These are phyloP conservation scores for Stereocaulon alpinum DNA, from an alignment of 495 filamentous ascomycete genomes.

Conservation along the genomic window DNA sequence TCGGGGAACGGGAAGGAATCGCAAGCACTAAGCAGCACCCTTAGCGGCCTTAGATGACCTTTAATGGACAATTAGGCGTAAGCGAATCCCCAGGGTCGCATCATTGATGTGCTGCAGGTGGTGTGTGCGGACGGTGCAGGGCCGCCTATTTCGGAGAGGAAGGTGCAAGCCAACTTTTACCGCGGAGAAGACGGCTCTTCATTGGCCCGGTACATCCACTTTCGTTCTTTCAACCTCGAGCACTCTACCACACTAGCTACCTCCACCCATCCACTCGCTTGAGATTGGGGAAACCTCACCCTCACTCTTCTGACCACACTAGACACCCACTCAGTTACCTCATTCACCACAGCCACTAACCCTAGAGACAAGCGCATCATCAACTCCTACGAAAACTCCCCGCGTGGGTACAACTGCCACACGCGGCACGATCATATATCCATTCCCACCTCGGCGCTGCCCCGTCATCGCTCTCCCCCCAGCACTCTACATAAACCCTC, in stretches of 20 bases:
- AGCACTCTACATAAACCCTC: background rate
- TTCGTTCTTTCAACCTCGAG: too few relatives aligned
- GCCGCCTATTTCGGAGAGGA: slow-evolving; percentile 6
- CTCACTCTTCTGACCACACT: background rate
- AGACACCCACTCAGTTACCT: background rate
- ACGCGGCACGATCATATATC: slow-evolving; percentile 5
- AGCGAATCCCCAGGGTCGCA: background rate
- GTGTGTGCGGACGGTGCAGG: background rate
- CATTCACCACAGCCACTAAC: background rate
- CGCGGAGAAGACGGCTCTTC: background rate
- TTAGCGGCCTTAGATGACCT: background rate
- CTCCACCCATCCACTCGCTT: too few relatives aligned
- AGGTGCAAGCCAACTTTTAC: background rate
- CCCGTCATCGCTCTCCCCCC: background rate
- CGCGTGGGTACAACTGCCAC: slow-evolving; percentile 4
- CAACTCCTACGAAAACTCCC: background rate
- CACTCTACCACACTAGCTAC: too few relatives aligned
- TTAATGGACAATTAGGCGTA: background rate
- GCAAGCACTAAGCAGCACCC: background rate
- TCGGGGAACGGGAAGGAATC: background rate
- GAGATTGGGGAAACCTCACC: background rate
- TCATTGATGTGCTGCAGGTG: slow-evolving; percentile 4
- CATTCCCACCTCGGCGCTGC: background rate
- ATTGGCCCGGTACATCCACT: background rate
- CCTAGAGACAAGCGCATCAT: background rate